Evolutionary conservation across 768 basidiomycete species (phyloP).

Genomic region (Neoboletus magnificus): DNA sequence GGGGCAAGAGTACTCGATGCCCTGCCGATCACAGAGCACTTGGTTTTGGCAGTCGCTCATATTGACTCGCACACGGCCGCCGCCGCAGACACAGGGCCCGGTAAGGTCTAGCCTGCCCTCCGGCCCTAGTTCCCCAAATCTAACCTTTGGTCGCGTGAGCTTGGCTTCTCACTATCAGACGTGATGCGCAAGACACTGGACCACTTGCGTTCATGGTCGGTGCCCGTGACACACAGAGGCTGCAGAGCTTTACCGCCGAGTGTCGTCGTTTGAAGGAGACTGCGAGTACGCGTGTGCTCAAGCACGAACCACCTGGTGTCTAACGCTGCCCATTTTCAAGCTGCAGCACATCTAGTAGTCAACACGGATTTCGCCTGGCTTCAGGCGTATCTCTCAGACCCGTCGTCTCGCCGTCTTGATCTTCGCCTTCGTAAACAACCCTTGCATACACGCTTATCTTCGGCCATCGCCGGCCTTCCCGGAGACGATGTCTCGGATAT

Average conservation of each 20-base stretch:
- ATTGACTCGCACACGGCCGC: slow-evolving; percentile 32
- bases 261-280: slow-evolving; percentile 55
- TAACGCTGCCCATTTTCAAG: slow-evolving; percentile 9
- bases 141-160: slow-evolving; percentile 34
- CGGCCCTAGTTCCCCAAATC: neutral
- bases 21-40: slow-evolving; percentile 53
- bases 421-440: slow-evolving; percentile 49
- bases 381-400: slow-evolving; percentile 8
- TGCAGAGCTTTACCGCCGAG: slow-evolving; percentile 49
- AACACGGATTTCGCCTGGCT: slow-evolving; percentile 20
- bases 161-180: slow-evolving; percentile 50
- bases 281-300: slow-evolving; percentile 38
- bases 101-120: slow-evolving; percentile 29
- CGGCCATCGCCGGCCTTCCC: slow-evolving; percentile 57
- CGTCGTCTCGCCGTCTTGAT: slow-evolving; percentile 34
- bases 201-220: slow-evolving; percentile 44
- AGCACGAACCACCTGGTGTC: neutral
- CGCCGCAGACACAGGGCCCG: slow-evolving; percentile 36
- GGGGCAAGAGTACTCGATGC: slow-evolving; percentile 8
- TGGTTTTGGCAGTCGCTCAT: slow-evolving; percentile 58
- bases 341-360: neutral
- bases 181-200: slow-evolving; percentile 37
- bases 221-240: slow-evolving; percentile 40
- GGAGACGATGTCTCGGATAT: slow-evolving; percentile 62
- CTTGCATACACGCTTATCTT: slow-evolving; percentile 53